These are phyloP conservation scores for Sphaceloma murrayae DNA, from an alignment of 2,329 filamentous ascomycete species.

Conservation along the genomic window DNA sequence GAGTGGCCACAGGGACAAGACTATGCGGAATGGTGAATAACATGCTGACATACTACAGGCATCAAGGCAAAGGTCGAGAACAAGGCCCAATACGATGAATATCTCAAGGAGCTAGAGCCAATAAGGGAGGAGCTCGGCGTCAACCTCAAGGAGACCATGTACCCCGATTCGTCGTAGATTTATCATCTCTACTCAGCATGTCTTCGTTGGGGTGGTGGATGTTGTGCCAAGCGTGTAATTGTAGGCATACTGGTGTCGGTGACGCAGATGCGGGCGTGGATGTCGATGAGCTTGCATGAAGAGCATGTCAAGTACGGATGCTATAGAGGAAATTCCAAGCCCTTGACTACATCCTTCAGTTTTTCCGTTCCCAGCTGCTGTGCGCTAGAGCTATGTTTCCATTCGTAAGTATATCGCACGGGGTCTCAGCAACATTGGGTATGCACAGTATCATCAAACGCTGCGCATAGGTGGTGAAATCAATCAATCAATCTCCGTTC, in stretches of 20 bases:
- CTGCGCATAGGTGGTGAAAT: too few species aligned
- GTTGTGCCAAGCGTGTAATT: slow-evolving; percentile 4
- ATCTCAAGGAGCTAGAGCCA: slow-evolving; percentile 84
- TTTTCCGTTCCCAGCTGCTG: too few species aligned
- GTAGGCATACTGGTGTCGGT: too few species aligned
- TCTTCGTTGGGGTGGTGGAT: background rate
- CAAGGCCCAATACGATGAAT: slow-evolving; percentile 92
- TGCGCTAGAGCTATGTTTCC: background rate
- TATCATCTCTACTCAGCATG: background rate
- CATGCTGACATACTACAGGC: slow-evolving; percentile 44
- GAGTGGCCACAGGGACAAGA: background rate
- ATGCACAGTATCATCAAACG: too few species aligned
- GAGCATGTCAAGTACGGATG: slow-evolving; percentile 16
- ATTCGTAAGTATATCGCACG: too few species aligned
- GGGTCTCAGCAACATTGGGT: too few species aligned
- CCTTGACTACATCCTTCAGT: background rate
- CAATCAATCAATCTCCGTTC: slow-evolving; percentile 10
- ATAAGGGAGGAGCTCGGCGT: slow-evolving; percentile 91
- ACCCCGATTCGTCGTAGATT: slow-evolving; percentile 46
- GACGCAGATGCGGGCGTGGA: too few species aligned
- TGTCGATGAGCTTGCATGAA: too few species aligned
- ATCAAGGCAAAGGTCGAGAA: slow-evolving; percentile 99
- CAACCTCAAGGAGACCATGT: slow-evolving; percentile 83
- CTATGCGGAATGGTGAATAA: background rate
- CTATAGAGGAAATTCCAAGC: slow-evolving; percentile 15